These are phyloP conservation scores for Phlebiopsis gigantea DNA, from an alignment of 768 basidiomycete genomes.

Conservation along the genomic window DNA sequence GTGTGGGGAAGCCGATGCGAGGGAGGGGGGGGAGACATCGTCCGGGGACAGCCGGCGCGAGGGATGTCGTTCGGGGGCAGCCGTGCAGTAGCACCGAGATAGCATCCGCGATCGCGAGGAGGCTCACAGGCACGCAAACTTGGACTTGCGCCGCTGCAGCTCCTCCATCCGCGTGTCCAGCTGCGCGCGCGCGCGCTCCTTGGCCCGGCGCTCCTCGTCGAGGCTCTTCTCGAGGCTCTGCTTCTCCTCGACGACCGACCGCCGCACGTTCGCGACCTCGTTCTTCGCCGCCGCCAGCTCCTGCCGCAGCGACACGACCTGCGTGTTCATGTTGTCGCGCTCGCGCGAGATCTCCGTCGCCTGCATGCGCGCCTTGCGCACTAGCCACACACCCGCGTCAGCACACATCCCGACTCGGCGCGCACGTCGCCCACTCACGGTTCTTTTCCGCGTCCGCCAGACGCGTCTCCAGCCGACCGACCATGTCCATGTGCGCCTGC, in stretches of 20 bases:
- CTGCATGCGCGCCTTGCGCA: conserved; percentile 92
- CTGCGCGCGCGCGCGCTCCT: conserved; percentile 83
- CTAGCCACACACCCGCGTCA: conserved; percentile 31
- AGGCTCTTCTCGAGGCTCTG: conserved; percentile 77
- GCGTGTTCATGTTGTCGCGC: conserved; percentile 65
- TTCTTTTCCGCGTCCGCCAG: conserved; percentile 92
- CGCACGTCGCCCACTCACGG: conserved; percentile 44
- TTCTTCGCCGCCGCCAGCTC: conserved; percentile 76
- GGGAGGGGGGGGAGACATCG: background rate
- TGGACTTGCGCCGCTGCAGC: conserved; percentile 78
- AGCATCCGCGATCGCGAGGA: conserved; percentile 25
- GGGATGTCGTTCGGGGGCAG: conserved; percentile 67
- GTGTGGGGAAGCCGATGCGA: background rate
- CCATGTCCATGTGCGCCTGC: conserved; percentile 88
- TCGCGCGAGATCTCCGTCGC: conserved; percentile 86
- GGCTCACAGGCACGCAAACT: conserved; percentile 80
- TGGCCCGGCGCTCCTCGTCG: conserved; percentile 84
- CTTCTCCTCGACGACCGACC: conserved; percentile 84
- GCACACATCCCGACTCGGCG: background rate
- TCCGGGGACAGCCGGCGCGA: background rate
- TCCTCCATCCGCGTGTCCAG: conserved; percentile 88
- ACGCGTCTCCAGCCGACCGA: conserved; percentile 77
- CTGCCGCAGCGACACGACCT: conserved; percentile 60
- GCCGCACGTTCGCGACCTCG: conserved; percentile 72
- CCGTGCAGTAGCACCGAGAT: conserved; percentile 82